Evolutionary conservation across 1,139 yeast species (phyloP), one percentile per base, ranked within the genome.

Genomic region (Zygotorulaspora mrakii): DNA sequence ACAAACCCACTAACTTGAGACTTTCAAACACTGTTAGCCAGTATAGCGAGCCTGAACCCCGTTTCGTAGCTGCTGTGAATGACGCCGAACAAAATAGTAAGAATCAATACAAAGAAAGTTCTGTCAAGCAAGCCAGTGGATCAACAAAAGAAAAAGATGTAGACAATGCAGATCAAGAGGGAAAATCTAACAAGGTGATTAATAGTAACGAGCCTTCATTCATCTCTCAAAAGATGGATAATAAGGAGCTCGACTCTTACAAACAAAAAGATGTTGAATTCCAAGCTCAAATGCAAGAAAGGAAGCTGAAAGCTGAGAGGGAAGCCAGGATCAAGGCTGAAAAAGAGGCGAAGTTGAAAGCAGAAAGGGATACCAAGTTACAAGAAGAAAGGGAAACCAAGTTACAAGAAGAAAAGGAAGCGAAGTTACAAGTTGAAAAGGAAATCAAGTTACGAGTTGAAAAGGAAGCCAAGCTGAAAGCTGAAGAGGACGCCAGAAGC

Each of bases 21-120:
- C 12, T 12, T 20, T 28, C 31, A 11, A 28, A 11, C 9, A 14
- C 31, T 8, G 31, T 16, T n/a, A 28, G 31, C 20, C 21, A 28
- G 17, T 36, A 42, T 7, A 37, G 35, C 13, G 37, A 37, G 13
- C 40, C 41, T 26, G 45, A 43, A 29, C 9, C 17, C 9, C 40
- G 31, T 12, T 34, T 17, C 14, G 33, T 34, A 24, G 39, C 43
- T 14, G 20, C n/a, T 16, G 4, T 4, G n/a, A 10, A 41, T 11
- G 29, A 3, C 8, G 29, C 29, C 4, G 14, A 14, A 5, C 11
- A 24, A 24, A 7, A 24, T 9, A 20, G 22, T 6, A 14, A n/a
- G 7, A n/a, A 14, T 33, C 17, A 33, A 28, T 20, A 39, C 40
- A 25, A 39, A 39, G 3, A 33, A 31, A 9, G 35, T 23, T 20